Evolutionary conservation across 345 rosid genomes (phyloP).

Genomic region (Gossypium bickii): DNA sequence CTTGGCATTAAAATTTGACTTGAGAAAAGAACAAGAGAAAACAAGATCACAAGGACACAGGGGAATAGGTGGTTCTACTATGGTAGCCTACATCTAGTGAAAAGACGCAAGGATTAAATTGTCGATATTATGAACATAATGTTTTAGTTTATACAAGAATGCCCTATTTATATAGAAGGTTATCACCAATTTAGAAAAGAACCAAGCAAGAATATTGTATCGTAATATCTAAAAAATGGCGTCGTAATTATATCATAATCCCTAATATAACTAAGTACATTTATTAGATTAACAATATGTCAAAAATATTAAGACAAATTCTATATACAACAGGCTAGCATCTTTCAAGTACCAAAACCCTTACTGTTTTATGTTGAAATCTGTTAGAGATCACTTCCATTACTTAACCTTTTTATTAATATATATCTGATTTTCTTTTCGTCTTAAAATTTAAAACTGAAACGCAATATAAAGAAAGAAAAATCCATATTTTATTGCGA

Average conservation of each 20-base stretch:
- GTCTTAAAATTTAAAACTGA: background rate
- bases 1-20: background rate
- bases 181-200: background rate
- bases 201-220: background rate
- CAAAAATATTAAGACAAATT: background rate
- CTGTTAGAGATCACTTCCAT: background rate
- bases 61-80: background rate
- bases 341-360: background rate
- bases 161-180: background rate
- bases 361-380: background rate
- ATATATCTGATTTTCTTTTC: background rate
- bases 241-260: background rate
- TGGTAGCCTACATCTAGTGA: background rate
- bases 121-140: background rate
- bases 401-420: background rate
- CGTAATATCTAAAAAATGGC: background rate
- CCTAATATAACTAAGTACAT: background rate
- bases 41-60: background rate
- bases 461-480: background rate
- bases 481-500: background rate
- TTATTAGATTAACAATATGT: background rate
- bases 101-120: background rate
- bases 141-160: background rate
- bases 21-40: background rate
- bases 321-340: background rate